Evolutionary conservation across 164 flowering plant species (phyloP), one percentile per base, ranked within the genome.

Genomic region (Amborella trichopoda): DNA sequence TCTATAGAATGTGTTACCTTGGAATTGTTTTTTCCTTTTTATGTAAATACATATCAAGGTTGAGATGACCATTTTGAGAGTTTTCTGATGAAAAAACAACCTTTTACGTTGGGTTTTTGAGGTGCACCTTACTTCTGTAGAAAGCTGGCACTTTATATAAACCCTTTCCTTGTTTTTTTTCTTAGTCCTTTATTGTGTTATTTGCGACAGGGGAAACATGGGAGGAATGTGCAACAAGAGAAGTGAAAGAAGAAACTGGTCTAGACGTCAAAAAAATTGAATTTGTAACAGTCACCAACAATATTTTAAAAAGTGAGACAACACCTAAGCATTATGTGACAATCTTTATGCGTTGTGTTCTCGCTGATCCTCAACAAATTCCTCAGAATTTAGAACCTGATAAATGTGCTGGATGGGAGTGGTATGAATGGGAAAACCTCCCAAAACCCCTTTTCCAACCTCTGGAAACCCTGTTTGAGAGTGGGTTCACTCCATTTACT

Each of bases 361-460:
- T 65, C 61, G 65, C 45, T 0, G 81, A 83, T 54, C 61, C 69
- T 0, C 11, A 52, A 9, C 82, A 76, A 45, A 28, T 17, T 37
- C 86, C 95, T 1, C 56, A 67, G 44, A 85, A 75, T 50, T 39
- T 71, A 0, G 95, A 90, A 68, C 95, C 93, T 0, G 57, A 73
- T 18, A 81, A 81, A 55, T 89, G 97, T 42, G 65, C 54, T n/a
- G 88, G 95, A 2, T 89, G 97, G 97, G 86, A 68, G 44, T 85
- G 97, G 97, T 79, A 71, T 43, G 65, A 64, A 4, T 85, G 93
- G 95, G 64, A 68, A 30, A 18, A 73, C 44, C 82, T 81, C 21
- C 97, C 95, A 0, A 30, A 54, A 4, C 95, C 97, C 0, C 74
- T 85, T 24, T 83, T 85, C 57, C 30, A 52, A 34, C 86, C 88